Base-by-base conservation (phyloP, 1,284 basidiomycete genomes). In the Volvariella volvacea region DNA sequence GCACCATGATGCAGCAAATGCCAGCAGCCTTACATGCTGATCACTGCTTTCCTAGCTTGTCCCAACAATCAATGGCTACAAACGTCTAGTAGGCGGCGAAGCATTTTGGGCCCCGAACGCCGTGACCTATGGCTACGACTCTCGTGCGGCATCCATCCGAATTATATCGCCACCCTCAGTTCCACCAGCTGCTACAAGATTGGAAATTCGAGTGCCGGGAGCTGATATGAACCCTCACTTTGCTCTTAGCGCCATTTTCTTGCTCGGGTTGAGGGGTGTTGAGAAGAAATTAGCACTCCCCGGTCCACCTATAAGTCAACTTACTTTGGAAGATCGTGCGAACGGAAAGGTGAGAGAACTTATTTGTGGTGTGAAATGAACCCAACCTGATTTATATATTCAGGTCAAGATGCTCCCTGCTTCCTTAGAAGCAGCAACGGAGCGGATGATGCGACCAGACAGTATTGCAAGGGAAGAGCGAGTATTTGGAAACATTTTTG, bases 31-130 rank as follows among this genome's bases (percentile, higher is more conserved):
- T n/a, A n/a, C 25, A 6, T 28, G 25, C 25, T 12, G 6, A 8
- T 7, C 30, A 16, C 31, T 41, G 16, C 4, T 36, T 3, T 22
- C 43, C 19, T 42, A 88, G 86, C 69, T 96, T 46, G 93, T 94
- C 28, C 92, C 93, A 1, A 96, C 88, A 0, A 87, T 96, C 64
- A 95, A 95, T 58, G 92, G 92, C n/a, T 99, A 98, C 71, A 99
- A 98, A 62, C 88, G 94, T 16, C 78, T 99, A 10, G 83, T 92
- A 14, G 93, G 89, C n/a, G 93, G 93, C 15, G 91, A 92, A 60
- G 83, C 88, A 1, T 94, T 88, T 71, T 96, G 92, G 91, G 93
- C 93, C 1, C 93, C 93, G 2, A 95, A 93, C 58, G 83, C 91
- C 6, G 76, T 90, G 21, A 92, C 90, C 2, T 97, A 93, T 60